Percentiles rank a stretch among this genome's conserved stretches.
Conservation (phyloP, 805 yeast genomes). For the Cyberlindnera suaveolens region DNA sequence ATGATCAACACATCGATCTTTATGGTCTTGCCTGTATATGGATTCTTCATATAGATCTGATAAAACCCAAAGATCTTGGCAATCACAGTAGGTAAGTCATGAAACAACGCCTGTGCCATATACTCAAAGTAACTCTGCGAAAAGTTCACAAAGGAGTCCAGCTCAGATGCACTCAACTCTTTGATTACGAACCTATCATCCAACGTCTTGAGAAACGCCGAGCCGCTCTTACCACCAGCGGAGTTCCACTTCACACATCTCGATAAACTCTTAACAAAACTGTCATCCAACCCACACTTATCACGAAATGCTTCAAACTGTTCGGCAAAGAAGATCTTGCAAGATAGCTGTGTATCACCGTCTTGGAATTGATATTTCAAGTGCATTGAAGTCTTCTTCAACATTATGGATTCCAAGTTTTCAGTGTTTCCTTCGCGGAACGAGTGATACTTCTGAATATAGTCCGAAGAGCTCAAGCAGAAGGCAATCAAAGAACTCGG, state of each 20-base stretch:
- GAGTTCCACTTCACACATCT: conserved; percentile 95
- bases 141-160: conserved; percentile 89
- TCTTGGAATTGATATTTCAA: conserved; percentile 88
- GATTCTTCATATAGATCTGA: conserved; percentile 83
- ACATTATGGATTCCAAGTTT: conserved; percentile 59
- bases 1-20: conserved; percentile 89
- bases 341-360: conserved; percentile 74
- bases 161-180: conserved; percentile 79
- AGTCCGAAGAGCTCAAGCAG: conserved; percentile 82
- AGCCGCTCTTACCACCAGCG: conserved; percentile 94
- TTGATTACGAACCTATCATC: conserved; percentile 88
- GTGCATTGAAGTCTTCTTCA: conserved; percentile 82
- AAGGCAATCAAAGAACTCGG: conserved; percentile 93
- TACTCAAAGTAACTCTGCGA: conserved; percentile 97
- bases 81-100: conserved; percentile 88
- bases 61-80: conserved; percentile 95
- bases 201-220: conserved; percentile 84
- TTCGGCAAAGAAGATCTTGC: conserved; percentile 92
- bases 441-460: conserved; percentile 51
- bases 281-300: conserved; percentile 70
- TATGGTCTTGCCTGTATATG: conserved; percentile 66
- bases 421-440: conserved; percentile 8
- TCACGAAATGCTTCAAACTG: conserved; percentile 92
- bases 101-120: conserved; percentile 91
- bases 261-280: conserved; percentile 82